Base-by-base conservation (phyloP, 805 yeast genomes). In the Wickerhamomyces ciferrii region DNA sequence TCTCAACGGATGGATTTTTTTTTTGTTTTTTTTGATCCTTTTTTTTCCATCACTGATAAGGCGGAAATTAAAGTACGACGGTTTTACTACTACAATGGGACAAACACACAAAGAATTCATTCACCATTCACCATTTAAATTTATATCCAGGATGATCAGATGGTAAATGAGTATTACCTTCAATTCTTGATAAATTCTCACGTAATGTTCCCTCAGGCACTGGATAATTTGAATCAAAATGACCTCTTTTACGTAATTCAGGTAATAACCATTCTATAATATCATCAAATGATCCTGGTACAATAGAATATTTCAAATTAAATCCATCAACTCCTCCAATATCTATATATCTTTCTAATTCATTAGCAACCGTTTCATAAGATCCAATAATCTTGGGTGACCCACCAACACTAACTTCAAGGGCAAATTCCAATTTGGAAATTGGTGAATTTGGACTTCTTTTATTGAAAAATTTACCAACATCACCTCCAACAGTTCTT, bases 251-350 rank as follows among this genome's bases (percentile, higher is more conserved):
- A 48, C 61, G 59, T 36, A 69, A 56, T 39, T 60, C 72, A 9
- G 74, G 74, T 19, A 70, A 45, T 42, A 70, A 53, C 19, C 46
- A 49, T 17, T 69, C 65, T 25, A 67, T 66, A 23, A 70, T 48
- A 15, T 71, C 73, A 48, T 68, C 67, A 48, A 67, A 67, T 4
- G 70, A 53, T 2, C 62, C 67, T 17, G 75, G 75, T 20, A 58
- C 51, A 20, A 61, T 50, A 7, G 68, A 64, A 49, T 64, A 59
- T 4, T 66, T 65, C 41, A 71, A 60, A 49, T 71, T 71, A 54
- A 71, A 71, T 4, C 76, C 76, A 48, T 72, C 75, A 13, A 72
- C 62, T 24, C 65, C 72, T 10, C 69, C 59, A n/a, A 59, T 52
- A 14, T 66, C 69, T 15, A 67, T 69, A 68, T 70, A 70, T 43